phyloP scores from a whole-genome alignment of 805 yeast species.

The Debaryomyces tyrocola region DNA sequence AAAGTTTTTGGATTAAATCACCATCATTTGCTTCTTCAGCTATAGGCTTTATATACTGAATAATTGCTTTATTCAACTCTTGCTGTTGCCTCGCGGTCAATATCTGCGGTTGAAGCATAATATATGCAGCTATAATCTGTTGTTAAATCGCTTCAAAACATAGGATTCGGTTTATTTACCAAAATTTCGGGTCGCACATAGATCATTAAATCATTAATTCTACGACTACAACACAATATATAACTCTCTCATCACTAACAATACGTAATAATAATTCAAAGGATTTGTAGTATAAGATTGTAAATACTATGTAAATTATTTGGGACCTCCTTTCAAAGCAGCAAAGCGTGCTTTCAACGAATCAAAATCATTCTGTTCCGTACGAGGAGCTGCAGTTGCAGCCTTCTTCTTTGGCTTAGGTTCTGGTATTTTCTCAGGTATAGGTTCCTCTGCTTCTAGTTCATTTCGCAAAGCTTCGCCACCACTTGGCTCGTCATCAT shows the following conservation, averaged over 20 bases:
- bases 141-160: no score
- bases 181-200: no score
- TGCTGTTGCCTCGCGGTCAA: conserved; percentile 43
- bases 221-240: no score
- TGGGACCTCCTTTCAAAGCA: conserved; percentile 50
- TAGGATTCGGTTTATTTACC: no score
- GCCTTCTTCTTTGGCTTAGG: conserved; percentile 40
- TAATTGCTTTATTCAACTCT: conserved; percentile 48
- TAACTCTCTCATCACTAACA: no score
- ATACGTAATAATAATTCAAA: no score
- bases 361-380: conserved; percentile 53
- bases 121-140: neutral
- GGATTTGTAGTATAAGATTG: no score
- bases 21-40: conserved; percentile 15
- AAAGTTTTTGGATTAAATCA: conserved; percentile 10
- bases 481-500: conserved; percentile 26
- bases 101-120: conserved; percentile 12
- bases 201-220: no score
- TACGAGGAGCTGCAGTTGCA: conserved; percentile 26
- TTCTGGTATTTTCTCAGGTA: conserved; percentile 16
- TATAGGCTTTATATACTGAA: conserved; percentile 47
- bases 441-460: conserved; percentile 14
- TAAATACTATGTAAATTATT: neutral
- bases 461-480: conserved; percentile 18
- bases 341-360: conserved; percentile 71